These are phyloP conservation scores for Nakaseomyces bracarensis DNA, from an alignment of 1,139 yeast genomes.

Conservation along the genomic window DNA sequence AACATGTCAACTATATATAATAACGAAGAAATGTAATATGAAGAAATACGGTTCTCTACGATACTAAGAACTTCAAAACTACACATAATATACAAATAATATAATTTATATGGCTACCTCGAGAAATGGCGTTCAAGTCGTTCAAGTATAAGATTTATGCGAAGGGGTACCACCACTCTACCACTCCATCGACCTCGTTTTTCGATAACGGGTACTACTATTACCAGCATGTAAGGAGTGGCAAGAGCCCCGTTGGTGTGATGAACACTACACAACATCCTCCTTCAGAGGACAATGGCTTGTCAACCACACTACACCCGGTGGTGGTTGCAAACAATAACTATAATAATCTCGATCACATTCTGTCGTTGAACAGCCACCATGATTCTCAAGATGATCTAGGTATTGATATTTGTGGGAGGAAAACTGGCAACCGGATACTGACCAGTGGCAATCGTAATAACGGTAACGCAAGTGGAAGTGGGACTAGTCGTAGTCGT, in stretches of 20 bases:
- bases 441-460: no score
- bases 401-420: no score
- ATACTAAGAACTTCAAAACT: background rate
- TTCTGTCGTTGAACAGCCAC: conserved; percentile 5
- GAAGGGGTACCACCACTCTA: conserved; percentile 5
- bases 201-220: conserved; percentile 10
- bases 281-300: background rate
- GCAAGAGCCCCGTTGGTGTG: background rate
- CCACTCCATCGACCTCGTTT: conserved; percentile 5
- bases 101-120: background rate
- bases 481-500: no score
- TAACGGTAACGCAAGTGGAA: background rate
- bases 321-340: conserved; percentile 10
- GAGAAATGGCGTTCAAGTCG: conserved; percentile 9
- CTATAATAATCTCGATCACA: conserved; percentile 7
- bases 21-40: no score
- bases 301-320: conserved; percentile 6
- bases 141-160: conserved; percentile 8
- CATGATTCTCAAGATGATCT: no score
- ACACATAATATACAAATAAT: no score
- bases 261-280: conserved; percentile 1
- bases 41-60: no score
- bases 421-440: no score
- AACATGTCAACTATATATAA: no score
- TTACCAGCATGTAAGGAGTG: conserved; percentile 6